phyloP scores from a whole-genome alignment of 345 rosid genomes.

The Abelmoschus esculentus region DNA sequence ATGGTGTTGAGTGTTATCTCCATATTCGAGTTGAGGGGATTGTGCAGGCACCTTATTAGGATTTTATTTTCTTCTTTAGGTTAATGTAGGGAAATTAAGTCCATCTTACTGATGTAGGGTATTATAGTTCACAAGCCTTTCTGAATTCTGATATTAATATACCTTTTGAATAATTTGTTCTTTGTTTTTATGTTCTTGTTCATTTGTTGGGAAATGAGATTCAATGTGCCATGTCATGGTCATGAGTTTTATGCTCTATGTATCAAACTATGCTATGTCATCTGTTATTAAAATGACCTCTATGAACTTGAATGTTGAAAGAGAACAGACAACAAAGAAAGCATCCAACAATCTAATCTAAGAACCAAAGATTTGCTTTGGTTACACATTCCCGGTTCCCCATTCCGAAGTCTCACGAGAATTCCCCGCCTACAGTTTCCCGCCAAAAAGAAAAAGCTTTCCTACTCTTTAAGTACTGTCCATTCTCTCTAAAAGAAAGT shows the following conservation, averaged over 20 bases:
- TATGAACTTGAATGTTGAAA: slow-evolving; percentile 13
- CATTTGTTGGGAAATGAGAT: not conserved
- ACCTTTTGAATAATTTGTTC: too few relatives aligned
- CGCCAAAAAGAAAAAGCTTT: slow-evolving; percentile 22
- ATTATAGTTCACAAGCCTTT: not conserved
- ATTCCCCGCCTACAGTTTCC: not conserved
- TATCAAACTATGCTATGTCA: too few relatives aligned
- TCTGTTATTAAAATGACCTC: too few relatives aligned
- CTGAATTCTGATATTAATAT: not conserved
- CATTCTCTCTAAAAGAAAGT: not conserved
- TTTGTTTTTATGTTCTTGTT: too few relatives aligned
- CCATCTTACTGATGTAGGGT: not conserved
- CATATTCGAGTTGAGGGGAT: slow-evolving; percentile 7
- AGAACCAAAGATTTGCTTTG: slow-evolving; percentile 8
- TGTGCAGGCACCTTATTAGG: slow-evolving; percentile 1
- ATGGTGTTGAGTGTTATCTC: slow-evolving; percentile 2
- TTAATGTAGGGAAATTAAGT: not conserved
- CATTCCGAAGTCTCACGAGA: too few relatives aligned
- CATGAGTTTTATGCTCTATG: too few relatives aligned
- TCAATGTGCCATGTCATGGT: not conserved
- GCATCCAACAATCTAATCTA: not conserved
- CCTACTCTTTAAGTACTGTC: not conserved
- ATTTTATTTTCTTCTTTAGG: slow-evolving; percentile 1
- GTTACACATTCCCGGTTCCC: too few relatives aligned
- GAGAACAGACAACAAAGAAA: not conserved